Evolutionary conservation across 2,329 filamentous ascomycete species (phyloP).

Genomic region (Colletotrichum sansevieriae): DNA sequence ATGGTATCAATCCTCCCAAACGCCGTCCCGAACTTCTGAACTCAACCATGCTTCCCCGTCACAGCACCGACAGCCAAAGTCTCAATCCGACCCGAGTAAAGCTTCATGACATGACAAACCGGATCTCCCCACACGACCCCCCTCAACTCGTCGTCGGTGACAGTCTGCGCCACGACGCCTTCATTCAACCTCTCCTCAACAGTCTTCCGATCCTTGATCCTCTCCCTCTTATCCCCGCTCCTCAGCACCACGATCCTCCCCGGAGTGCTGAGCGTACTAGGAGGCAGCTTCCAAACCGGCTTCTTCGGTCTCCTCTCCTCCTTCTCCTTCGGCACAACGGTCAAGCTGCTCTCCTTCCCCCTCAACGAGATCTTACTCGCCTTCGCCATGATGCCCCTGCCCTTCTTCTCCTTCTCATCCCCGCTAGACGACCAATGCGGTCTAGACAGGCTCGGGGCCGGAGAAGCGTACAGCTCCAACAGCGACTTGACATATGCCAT

Average conservation of each 20-base stretch:
- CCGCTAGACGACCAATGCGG: background rate
- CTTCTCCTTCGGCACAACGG: slow-evolving; percentile 42
- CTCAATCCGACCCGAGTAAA: slow-evolving; percentile 82
- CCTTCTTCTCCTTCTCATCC: slow-evolving; percentile 37
- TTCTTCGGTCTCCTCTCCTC: slow-evolving; percentile 47
- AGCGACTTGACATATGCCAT: slow-evolving; percentile 80
- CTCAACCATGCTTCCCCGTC: slow-evolving; percentile 55
- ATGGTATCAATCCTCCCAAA: slow-evolving; percentile 16
- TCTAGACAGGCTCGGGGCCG: slow-evolving; percentile 58
- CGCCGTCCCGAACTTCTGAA: background rate
- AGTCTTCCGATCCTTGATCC: slow-evolving; percentile 59
- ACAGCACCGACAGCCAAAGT: slow-evolving; percentile 77
- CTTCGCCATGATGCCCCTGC: slow-evolving; percentile 18
- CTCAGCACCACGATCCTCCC: slow-evolving; percentile 77
- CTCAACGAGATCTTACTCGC: slow-evolving; percentile 10
- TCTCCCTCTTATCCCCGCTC: slow-evolving; percentile 56
- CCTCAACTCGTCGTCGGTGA: slow-evolving; percentile 76
- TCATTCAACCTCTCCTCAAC: slow-evolving; percentile 65
- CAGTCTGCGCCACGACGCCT: slow-evolving; percentile 76
- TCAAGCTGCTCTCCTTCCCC: slow-evolving; percentile 15
- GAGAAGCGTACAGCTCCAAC: slow-evolving; percentile 76
- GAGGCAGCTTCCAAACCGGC: slow-evolving; percentile 73
- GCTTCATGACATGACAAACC: slow-evolving; percentile 81
- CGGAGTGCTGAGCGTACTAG: slow-evolving; percentile 76
- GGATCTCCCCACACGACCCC: slow-evolving; percentile 85